Percentiles rank a stretch among this genome's conserved stretches.
phyloP scores from a whole-genome alignment of 1,284 basidiomycete genomes.

The Melampsora americana region DNA sequence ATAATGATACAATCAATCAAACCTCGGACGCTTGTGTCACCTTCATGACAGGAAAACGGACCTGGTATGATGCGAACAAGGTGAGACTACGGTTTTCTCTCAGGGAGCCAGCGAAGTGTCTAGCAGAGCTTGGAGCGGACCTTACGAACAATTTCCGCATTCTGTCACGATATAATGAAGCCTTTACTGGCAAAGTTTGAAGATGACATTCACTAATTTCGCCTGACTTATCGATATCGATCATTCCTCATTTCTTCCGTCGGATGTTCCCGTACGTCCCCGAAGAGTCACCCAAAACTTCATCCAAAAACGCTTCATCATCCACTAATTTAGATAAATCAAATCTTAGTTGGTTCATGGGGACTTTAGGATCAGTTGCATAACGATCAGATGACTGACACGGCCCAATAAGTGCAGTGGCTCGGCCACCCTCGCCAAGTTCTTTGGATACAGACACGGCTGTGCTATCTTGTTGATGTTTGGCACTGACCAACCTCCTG shows the following conservation, averaged over 20 bases:
- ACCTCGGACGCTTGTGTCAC: too few species aligned
- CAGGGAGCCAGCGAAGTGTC: too few species aligned
- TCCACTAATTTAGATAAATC: constrained; percentile 23
- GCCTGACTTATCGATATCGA: neutral
- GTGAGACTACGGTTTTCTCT: too few species aligned
- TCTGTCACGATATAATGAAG: too few species aligned
- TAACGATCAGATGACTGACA: neutral
- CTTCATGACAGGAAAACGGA: too few species aligned
- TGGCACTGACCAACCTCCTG: neutral
- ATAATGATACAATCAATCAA: too few species aligned
- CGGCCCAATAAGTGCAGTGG: neutral
- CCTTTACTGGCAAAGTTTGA: too few species aligned
- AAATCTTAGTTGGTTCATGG: neutral
- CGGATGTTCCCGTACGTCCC: constrained; percentile 37
- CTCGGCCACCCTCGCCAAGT: neutral
- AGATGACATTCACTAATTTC: too few species aligned
- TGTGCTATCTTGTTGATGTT: neutral
- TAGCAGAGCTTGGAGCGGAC: too few species aligned
- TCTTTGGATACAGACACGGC: neutral
- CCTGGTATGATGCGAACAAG: too few species aligned
- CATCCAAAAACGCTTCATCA: constrained; percentile 41
- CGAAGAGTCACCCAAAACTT: constrained; percentile 40
- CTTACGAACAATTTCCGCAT: too few species aligned
- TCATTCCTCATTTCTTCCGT: neutral
- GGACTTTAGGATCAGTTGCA: neutral